Conservation (phyloP, 345 rosid species). For the Linum tenue region DNA sequence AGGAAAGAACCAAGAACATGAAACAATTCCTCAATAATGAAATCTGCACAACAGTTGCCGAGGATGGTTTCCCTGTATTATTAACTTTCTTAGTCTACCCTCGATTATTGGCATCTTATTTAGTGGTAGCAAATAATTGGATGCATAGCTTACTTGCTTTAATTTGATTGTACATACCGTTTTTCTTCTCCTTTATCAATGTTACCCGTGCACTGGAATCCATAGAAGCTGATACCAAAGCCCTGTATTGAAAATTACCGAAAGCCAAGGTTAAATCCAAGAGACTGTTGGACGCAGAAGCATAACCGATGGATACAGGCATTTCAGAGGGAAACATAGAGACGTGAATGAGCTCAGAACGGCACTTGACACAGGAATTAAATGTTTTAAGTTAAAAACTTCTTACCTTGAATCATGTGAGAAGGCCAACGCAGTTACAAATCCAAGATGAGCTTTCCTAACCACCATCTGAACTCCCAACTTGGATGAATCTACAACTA, state of each 20-base stretch:
- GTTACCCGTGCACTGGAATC: constrained; percentile 91
- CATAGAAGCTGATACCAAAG: constrained; percentile 72
- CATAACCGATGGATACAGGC: neutral
- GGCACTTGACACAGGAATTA: neutral
- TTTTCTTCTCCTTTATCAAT: constrained; percentile 30
- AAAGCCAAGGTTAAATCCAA: constrained; percentile 2
- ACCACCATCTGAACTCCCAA: constrained; percentile 36
- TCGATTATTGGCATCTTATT: constrained; percentile 46
- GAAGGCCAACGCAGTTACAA: constrained; percentile 73
- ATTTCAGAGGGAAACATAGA: too few relatives aligned
- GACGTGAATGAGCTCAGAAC: neutral
- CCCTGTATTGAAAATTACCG: constrained; percentile 35
- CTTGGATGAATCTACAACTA: constrained; percentile 41
- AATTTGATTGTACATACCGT: constrained; percentile 73
- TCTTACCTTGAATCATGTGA: constrained; percentile 79
- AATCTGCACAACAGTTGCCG: neutral
- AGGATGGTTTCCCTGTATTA: constrained; percentile 26
- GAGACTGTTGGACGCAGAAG: neutral
- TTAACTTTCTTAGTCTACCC: constrained; percentile 13
- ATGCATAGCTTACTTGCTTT: neutral
- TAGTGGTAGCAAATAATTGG: too few relatives aligned
- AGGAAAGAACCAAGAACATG: neutral
- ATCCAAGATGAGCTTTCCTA: constrained; percentile 73
- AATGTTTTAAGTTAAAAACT: neutral
- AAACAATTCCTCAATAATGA: neutral